Base-by-base conservation (phyloP, 352 stramenopile species). In the Phytophthora pini region DNA sequence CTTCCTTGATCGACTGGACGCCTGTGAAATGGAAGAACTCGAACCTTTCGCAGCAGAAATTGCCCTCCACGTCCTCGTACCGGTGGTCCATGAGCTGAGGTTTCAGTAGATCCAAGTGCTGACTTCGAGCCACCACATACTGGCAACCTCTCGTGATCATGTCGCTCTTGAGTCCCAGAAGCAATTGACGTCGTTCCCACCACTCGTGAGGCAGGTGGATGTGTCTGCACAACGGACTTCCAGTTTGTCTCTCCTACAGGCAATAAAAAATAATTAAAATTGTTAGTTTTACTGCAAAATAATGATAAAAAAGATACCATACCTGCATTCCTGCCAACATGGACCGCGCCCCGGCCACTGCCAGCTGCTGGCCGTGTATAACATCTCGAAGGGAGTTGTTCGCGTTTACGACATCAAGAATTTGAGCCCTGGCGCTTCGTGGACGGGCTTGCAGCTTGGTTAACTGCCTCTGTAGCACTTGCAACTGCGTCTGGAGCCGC, bases 11-110 rank as follows among this genome's bases (percentile, higher is more conserved):
- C 3, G 72, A 85, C 26, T 62, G 44, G 0, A 78, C 69, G 9
- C 68, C 64, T 10, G 75, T 72, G 51, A 90, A 87, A 22, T 76
- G 75, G 10, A 71, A 65, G 41, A 85, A 50, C 31, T 85, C 69
- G 40, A 71, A 80, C 22, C 64, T 54, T 3, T 68, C 57, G 17
- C 67, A 78, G 27, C 63, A 76, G 48, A 76, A 82, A 44, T 75
- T 67, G 13, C 74, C 74, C 10, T 73, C 34, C 0, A 48, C 50
- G n/a, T 74, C 56, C 45, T 76, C 71, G 40, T 57, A 71, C 8
- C 55, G 41, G 26, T 68, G 51, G 36, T 68, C 60, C 60, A 68
- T 68, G 4, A 76, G 39, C 31, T 80, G 70, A 7, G 70, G 58
- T 50, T 76, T 82, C 46, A 68, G 57, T 12, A 74, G 38, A 50